Conservation (phyloP, 768 basidiomycete genomes). For the Kwoniella botswanensis region DNA sequence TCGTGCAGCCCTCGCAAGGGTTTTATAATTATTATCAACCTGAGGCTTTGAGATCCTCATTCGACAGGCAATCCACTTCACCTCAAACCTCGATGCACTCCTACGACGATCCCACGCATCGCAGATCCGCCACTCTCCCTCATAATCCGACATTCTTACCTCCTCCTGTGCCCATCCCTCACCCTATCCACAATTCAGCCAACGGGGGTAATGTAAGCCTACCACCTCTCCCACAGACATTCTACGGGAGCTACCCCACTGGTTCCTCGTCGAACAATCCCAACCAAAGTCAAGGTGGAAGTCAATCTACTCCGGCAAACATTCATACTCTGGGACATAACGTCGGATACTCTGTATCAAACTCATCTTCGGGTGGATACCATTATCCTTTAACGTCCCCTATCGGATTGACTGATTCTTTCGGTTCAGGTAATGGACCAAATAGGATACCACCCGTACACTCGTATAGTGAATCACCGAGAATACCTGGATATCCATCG, state of each 20-base stretch:
- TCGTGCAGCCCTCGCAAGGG: conserved; percentile 19
- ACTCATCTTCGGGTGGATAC: conserved; percentile 12
- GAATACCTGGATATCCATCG: conserved; percentile 25
- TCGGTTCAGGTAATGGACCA: neutral
- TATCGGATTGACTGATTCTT: conserved; percentile 3
- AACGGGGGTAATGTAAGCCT: conserved; percentile 23
- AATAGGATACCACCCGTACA: conserved; percentile 26
- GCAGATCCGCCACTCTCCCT: conserved; percentile 11
- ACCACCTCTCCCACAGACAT: conserved; percentile 38
- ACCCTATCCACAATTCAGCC: neutral
- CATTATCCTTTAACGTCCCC: conserved; percentile 25
- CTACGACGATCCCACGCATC: conserved; percentile 9
- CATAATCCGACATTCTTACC: conserved; percentile 10
- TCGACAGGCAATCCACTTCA: conserved; percentile 16
- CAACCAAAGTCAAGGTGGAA: neutral
- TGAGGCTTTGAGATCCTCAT: conserved; percentile 15
- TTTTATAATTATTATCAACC: conserved; percentile 28
- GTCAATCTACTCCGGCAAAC: conserved; percentile 11
- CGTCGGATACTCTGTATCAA: conserved; percentile 19
- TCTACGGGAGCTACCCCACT: conserved; percentile 30
- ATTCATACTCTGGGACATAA: conserved; percentile 11
- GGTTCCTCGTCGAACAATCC: neutral
- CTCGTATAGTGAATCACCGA: conserved; percentile 33
- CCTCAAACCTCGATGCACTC: conserved; percentile 13
- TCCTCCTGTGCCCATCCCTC: conserved; percentile 7